Base-by-base conservation (phyloP, 176 grass and related monocot genomes). In the Oryza rufipogon region DNA sequence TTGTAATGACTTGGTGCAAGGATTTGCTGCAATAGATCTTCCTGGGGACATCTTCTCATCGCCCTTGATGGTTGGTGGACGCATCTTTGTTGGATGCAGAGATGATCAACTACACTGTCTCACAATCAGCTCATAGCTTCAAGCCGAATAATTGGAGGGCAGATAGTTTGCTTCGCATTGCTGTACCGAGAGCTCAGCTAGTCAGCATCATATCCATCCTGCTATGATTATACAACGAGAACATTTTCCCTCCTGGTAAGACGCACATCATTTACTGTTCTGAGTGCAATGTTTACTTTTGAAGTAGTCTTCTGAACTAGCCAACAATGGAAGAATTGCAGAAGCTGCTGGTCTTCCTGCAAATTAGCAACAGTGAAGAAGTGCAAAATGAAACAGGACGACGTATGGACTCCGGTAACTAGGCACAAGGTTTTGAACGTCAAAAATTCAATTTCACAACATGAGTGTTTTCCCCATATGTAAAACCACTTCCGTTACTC, bases 11-110 rank as follows among this genome's bases (percentile, higher is more conserved):
- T 41, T 83, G 41, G 85, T 93, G 44, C 84, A 91, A 85, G 70
- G 52, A 72, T 81, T 93, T 80, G 79, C 87, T 7, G 78, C 80
- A 41, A 87, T 83, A 66, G 69, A 92, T 79, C 92, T 98, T 52
- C 82, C 84, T 60, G 91, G 87, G 26, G 91, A 93, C 34, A 85
- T 98, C 70, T 98, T 98, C 79, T 98, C 96, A 14, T 98, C 96
- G 2, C 93, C 96, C 32, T 84, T 98, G 44, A 98, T 98, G 91
- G 67, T 98, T 20, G 85, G 89, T 26, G 92, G 96, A 7, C 93
- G 91, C 79, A 93, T 98, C 66, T 98, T 95, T 88, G 76, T 93
- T 42, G 96, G 96, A 14, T 95, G 92, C 79, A 91, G 93, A 90
- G 96, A 98, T 79, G 87, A 95, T 81, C 80, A 85, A 9, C 66